Evolutionary conservation across 768 basidiomycete species (phyloP).

Genomic region (Lactarius psammicola): DNA sequence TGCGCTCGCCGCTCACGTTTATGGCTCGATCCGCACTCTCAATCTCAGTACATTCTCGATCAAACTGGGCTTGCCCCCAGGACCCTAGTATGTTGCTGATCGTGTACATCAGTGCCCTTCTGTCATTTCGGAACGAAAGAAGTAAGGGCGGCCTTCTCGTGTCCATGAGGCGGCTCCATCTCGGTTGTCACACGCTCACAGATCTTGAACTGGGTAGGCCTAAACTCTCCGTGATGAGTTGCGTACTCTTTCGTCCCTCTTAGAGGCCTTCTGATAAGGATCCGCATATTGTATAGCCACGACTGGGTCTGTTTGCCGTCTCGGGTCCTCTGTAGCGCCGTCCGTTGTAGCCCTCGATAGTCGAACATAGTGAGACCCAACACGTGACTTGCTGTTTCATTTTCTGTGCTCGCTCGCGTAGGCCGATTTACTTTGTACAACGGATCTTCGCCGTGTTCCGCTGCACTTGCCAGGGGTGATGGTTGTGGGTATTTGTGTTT

Average conservation of each 20-base stretch:
- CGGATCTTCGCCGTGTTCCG: not conserved
- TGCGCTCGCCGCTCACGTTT: constrained; percentile 9
- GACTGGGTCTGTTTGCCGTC: constrained; percentile 3
- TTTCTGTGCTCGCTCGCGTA: not conserved
- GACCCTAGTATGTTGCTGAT: constrained; percentile 3
- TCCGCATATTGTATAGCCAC: not conserved
- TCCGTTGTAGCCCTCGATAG: not conserved
- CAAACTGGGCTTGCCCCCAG: not conserved
- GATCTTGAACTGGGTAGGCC: constrained; percentile 10
- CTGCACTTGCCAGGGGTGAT: not conserved
- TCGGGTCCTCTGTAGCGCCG: not conserved
- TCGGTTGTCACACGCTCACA: constrained; percentile 12
- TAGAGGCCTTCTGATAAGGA: constrained; percentile 7
- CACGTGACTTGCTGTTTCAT: not conserved
- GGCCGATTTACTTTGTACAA: not conserved
- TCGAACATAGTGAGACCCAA: not conserved
- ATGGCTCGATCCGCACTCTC: constrained; percentile 10
- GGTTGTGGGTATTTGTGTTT: not conserved
- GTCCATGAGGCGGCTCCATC: constrained; percentile 12
- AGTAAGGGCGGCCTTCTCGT: not conserved
- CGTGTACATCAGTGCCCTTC: constrained; percentile 10
- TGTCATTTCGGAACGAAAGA: constrained; percentile 10
- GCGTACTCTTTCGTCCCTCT: not conserved
- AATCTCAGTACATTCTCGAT: not conserved
- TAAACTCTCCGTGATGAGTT: constrained; percentile 1